Evolutionary conservation across 2,329 filamentous ascomycete species (phyloP), one percentile per base, ranked within the genome.

Genomic region (Zasmidium angulare): DNA sequence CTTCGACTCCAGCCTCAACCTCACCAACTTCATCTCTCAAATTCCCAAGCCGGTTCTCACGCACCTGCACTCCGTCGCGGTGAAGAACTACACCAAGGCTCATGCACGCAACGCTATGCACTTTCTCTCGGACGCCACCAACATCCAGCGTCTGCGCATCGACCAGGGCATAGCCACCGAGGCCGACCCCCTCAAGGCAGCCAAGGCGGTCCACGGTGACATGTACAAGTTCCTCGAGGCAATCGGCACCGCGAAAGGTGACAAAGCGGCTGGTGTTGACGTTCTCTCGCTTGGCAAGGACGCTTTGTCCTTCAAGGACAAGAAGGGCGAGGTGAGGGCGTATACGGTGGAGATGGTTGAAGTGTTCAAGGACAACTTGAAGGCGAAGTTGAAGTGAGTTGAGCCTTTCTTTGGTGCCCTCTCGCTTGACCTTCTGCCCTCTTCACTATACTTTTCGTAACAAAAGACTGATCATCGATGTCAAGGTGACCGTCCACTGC

Each of bases 181-280:
- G 20, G 63, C 55, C 36, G 71, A 72, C 24, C 69, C 72, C 0
- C 59, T 55, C 22, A 76, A 72, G 53, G 70, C 73, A 1, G 72
- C 73, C 40, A 73, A 71, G 58, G 49, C 59, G 7, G 72, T 77
- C 65, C 71, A 68, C 66, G 65, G 65, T 40, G 74, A 76, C 31
- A 68, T 69, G 21, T 67, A 66, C 51, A 69, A 71, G 31, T 69
- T 73, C 29, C 62, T 73, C 10, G 63, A 69, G 43, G 58, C 64
- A 1, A 55, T 72, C 17, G 68, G 63, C 17, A 46, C 43, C 3
- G 50, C 46, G 7, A 65, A 63, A 49, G 69, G 68, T 24, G 48
- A 68, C 46, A 71, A 71, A 56, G 46, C 46, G 14, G 68, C 64
- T 1, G 71, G 64, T 4, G 62, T 74, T 9, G 64, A 71, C 24